phyloP scores from a whole-genome alignment of 2,329 filamentous ascomycete genomes.

The Fusarium sublunatum region DNA sequence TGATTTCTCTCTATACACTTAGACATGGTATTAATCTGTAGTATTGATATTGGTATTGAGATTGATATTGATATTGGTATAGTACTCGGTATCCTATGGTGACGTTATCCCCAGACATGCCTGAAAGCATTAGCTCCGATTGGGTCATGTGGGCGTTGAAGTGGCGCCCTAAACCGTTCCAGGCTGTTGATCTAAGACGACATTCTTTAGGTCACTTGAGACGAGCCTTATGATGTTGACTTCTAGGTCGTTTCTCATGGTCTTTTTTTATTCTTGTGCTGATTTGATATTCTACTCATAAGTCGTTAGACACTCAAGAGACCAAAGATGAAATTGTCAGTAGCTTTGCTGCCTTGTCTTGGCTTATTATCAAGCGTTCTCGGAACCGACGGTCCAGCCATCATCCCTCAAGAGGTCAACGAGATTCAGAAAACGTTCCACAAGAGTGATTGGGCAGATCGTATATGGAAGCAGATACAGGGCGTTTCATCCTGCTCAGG shows the following conservation, averaged over 20 bases:
- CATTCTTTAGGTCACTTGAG: conserved; percentile 22
- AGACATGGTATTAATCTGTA: no score
- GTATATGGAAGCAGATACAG: conserved; percentile 31
- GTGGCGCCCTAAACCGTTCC: conserved; percentile 23
- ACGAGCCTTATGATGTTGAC: conserved; percentile 21
- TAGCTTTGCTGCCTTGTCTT: conserved; percentile 22
- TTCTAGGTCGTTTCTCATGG: not conserved
- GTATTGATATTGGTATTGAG: not conserved
- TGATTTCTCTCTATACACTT: not conserved
- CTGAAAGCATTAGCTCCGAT: conserved; percentile 15
- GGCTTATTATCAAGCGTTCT: conserved; percentile 17
- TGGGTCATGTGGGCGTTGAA: conserved; percentile 31
- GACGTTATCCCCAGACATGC: conserved; percentile 31
- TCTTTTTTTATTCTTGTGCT: not conserved
- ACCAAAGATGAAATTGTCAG: conserved; percentile 18
- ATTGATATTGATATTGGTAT: not conserved
- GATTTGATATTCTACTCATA: not conserved
- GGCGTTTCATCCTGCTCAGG: conserved; percentile 38
- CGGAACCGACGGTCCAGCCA: conserved; percentile 13
- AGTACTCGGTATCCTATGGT: conserved; percentile 2
- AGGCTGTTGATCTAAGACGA: conserved; percentile 13
- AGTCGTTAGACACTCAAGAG: not conserved
- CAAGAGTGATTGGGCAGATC: conserved; percentile 28
- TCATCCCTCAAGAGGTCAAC: conserved; percentile 7
- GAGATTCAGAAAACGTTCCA: conserved; percentile 27